Evolutionary conservation across 2,329 filamentous ascomycete species (phyloP).

Genomic region (Ophiostoma australiae): DNA sequence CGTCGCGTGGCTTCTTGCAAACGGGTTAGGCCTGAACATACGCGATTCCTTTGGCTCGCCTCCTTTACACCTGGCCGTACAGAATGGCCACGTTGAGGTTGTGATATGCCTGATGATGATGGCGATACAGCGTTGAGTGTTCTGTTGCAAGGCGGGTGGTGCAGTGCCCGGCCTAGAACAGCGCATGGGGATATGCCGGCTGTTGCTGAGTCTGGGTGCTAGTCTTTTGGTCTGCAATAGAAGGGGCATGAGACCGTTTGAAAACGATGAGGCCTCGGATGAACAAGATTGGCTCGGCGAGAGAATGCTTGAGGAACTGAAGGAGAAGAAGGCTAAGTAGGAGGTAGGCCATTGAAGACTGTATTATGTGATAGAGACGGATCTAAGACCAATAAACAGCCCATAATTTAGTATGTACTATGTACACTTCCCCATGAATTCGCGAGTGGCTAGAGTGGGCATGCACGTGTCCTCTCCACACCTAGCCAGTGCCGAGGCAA

Average conservation of each 20-base stretch:
- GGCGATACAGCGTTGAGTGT: neutral
- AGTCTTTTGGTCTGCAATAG: neutral
- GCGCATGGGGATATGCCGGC: neutral
- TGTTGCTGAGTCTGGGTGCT: neutral
- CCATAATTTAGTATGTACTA: neutral
- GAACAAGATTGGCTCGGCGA: neutral
- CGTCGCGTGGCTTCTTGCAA: neutral
- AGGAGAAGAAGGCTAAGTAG: neutral
- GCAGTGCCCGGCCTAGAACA: neutral
- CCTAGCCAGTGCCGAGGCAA: neutral
- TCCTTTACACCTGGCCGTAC: neutral
- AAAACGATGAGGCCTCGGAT: neutral
- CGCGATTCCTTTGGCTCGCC: neutral
- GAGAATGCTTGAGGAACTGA: neutral
- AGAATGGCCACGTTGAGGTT: neutral
- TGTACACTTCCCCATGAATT: neutral
- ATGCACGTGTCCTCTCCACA: slow-evolving; percentile 1
- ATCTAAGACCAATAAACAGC: too few species aligned
- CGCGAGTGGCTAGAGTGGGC: neutral
- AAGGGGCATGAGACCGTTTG: neutral
- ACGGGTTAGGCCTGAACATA: neutral
- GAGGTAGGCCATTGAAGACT: too few species aligned
- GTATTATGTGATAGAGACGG: too few species aligned
- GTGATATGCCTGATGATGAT: neutral
- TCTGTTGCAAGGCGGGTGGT: neutral